phyloP scores from a whole-genome alignment of 2,329 filamentous ascomycete genomes.

The Penicillium janthinellum region DNA sequence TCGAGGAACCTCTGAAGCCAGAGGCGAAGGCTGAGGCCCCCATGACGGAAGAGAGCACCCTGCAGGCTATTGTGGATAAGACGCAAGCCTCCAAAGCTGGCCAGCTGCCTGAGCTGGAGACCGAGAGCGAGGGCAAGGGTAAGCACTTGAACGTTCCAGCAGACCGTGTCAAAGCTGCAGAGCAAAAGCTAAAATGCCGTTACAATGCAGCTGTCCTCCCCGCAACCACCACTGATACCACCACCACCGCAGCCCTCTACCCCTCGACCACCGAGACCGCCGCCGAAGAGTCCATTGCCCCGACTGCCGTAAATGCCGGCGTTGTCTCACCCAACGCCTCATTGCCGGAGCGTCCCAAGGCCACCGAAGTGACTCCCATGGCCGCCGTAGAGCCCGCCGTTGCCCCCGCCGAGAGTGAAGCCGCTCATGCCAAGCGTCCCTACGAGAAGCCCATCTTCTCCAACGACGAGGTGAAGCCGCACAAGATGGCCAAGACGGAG shows the following conservation, averaged over 20 bases:
- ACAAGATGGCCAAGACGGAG: conserved; percentile 40
- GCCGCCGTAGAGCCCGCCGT: neutral
- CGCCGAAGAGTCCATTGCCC: conserved; percentile 24
- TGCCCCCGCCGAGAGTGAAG: conserved; percentile 19
- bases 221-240: conserved; percentile 21
- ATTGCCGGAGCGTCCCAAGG: conserved; percentile 20
- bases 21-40: conserved; percentile 10
- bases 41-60: conserved; percentile 12
- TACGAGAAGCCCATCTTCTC: conserved; percentile 38
- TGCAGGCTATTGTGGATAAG: conserved; percentile 27
- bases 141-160: neutral
- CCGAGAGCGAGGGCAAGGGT: conserved; percentile 22
- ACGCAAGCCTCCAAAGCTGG: conserved; percentile 26
- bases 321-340: conserved; percentile 8
- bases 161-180: neutral
- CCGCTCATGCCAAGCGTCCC: conserved; percentile 37
- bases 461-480: conserved; percentile 36
- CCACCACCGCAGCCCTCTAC: conserved; percentile 21
- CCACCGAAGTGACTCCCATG: neutral
- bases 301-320: conserved; percentile 13
- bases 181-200: neutral
- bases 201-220: conserved; percentile 22
- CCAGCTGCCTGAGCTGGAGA: conserved; percentile 20
- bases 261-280: conserved; percentile 22
- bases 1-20: neutral